These are phyloP conservation scores for Tilletia horrida DNA, from an alignment of 1,284 basidiomycete species.

Conservation along the genomic window DNA sequence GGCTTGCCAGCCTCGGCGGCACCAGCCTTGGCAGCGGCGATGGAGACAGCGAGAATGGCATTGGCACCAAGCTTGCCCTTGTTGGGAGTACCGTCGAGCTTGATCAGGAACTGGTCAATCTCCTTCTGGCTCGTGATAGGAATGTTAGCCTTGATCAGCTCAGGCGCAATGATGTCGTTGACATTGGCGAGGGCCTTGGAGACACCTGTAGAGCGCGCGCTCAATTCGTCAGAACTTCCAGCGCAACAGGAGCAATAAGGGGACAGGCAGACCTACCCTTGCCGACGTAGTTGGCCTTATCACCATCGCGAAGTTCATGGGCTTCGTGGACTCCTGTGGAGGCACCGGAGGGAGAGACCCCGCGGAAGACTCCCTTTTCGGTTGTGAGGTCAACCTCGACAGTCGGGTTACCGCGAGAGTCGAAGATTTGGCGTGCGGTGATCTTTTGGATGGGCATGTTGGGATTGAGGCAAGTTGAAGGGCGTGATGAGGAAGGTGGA, in stretches of 20 bases:
- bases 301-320: slow-evolving; percentile 95
- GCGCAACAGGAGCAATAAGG: neutral
- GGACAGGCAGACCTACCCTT: slow-evolving; percentile 59
- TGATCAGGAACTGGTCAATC: slow-evolving; percentile 97
- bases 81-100: slow-evolving; percentile 94
- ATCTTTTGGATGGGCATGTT: slow-evolving; percentile 30
- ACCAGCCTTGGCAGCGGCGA: slow-evolving; percentile 88
- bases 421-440: slow-evolving; percentile 30
- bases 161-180: slow-evolving; percentile 86
- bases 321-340: slow-evolving; percentile 98
- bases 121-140: slow-evolving; percentile 90
- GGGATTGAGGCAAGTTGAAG: neutral
- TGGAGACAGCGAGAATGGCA: slow-evolving; percentile 97
- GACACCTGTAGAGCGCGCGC: slow-evolving; percentile 79
- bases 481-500: slow-evolving; percentile 1
- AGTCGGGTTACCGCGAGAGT: slow-evolving; percentile 55
- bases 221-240: slow-evolving; percentile 2
- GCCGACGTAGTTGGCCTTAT: slow-evolving; percentile 87
- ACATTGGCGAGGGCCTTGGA: slow-evolving; percentile 90
- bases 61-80: slow-evolving; percentile 99
- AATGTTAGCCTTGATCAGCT: slow-evolving; percentile 79
- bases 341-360: slow-evolving; percentile 94
- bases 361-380: slow-evolving; percentile 75
- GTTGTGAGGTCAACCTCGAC: slow-evolving; percentile 54
- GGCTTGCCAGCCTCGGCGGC: slow-evolving; percentile 71